Evolutionary conservation across 1,284 basidiomycete species (phyloP), one percentile per base, ranked within the genome.

Genomic region (Leccinum variabile): DNA sequence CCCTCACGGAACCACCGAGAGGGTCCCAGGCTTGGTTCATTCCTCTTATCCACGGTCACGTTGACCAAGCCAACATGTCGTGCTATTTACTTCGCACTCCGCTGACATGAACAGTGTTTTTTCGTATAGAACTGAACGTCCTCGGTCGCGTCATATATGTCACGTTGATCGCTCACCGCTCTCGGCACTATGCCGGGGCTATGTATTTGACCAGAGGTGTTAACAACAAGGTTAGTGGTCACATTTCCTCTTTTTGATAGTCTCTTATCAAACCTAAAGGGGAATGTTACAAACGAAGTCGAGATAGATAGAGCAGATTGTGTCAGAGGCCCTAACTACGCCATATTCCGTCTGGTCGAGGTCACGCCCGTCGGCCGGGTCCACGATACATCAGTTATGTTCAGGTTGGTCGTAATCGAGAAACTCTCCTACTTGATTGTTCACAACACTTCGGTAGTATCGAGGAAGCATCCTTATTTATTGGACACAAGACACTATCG

Each of bases 231-330:
- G 92, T 92, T 59, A 8, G 25, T 14, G 4, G 22, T 16, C 11
- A 44, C 10, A 18, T 54, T 11, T 8, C 16, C 10, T 32, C 0
- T 22, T 28, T 37, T 54, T 10, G 16, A 22, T 3, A 0, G 44
- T 39, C 33, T 37, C 54, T 66, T 54, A 66, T 50, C 54, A 56
- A 18, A n/a, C 8, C 35, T 33, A 5, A 69, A 96, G 92, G 97
- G 97, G 2, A 94, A 98, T 72, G 97, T 99, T 2, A 97, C 97
- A 1, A 99, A 99, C 71, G 97, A 99, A 76, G 97, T 99, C 3
- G 97, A 22, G 22, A 22, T 22, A 99, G 77, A 98, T 96, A 0
- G 97, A 99, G 72, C 97, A 99, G 72, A 97, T 99, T 59, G 96
- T 99, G 1, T 94, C 91, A 3, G 97, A 99, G 72, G 92, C 94